Conservation (phyloP, 2,329 filamentous ascomycete species). For the Monosporascus sp. region DNA sequence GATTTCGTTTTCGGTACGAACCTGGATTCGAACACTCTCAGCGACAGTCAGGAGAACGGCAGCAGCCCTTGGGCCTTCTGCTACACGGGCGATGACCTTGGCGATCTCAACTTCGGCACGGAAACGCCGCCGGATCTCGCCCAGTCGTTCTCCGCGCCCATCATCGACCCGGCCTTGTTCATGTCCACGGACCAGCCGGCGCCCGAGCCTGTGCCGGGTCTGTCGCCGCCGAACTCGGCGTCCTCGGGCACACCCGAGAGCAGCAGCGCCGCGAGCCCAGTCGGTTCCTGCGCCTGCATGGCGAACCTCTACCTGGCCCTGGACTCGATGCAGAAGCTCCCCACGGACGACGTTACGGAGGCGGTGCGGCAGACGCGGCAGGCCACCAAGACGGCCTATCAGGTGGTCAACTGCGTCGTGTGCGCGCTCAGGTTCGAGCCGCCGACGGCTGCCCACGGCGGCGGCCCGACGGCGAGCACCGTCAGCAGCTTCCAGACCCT, state of each 20-base stretch:
- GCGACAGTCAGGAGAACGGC: conserved; percentile 2
- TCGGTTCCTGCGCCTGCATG: conserved; percentile 39
- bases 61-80: conserved; percentile 12
- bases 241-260: conserved; percentile 17
- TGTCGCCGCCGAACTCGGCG: conserved; percentile 17
- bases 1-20: conserved; percentile 5
- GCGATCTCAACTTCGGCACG: conserved; percentile 21
- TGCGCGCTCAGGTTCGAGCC: conserved; percentile 40
- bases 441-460: not conserved
- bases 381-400: conserved; percentile 44
- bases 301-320: conserved; percentile 46
- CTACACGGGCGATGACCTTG: conserved; percentile 16
- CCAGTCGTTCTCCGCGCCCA: conserved; percentile 13
- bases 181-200: conserved; percentile 7
- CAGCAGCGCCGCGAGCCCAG: conserved; percentile 3
- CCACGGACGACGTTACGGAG: conserved; percentile 37
- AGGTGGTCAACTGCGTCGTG: conserved; percentile 43
- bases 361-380: conserved; percentile 44
- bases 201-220: conserved; percentile 16
- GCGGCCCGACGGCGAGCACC: conserved; percentile 25
- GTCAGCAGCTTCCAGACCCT: conserved; percentile 52
- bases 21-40: not conserved
- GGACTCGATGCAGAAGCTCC: conserved; percentile 43
- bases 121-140: conserved; percentile 5
- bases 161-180: conserved; percentile 26